phyloP scores from a whole-genome alignment of 2,329 filamentous ascomycete species.

The Fusarium sambucinum region DNA sequence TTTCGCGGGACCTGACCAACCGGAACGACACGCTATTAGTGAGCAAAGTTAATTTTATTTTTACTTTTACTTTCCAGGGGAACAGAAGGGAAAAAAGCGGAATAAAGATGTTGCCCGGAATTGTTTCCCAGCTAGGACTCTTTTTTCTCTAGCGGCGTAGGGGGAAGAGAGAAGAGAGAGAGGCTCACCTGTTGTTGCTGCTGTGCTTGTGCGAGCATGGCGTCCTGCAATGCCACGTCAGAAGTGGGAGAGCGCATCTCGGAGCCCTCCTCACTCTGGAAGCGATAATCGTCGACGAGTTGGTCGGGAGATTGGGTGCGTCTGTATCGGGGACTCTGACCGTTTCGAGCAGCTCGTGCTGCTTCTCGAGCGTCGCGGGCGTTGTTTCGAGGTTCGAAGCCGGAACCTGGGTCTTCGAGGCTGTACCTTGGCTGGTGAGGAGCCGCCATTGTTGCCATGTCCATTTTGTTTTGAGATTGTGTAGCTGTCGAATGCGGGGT shows the following conservation, averaged over 20 bases:
- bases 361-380: slow-evolving; percentile 46
- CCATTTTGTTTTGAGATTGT: neutral
- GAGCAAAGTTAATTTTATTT: slow-evolving; percentile 21
- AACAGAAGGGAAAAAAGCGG: neutral
- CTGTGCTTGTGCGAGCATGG: slow-evolving; percentile 48
- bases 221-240: slow-evolving; percentile 48
- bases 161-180: neutral
- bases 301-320: slow-evolving; percentile 45
- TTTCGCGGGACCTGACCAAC: slow-evolving; percentile 43
- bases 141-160: slow-evolving; percentile 1
- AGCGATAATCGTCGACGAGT: slow-evolving; percentile 43
- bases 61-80: neutral
- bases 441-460: slow-evolving; percentile 38
- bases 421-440: slow-evolving; percentile 37
- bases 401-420: slow-evolving; percentile 37
- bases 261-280: slow-evolving; percentile 38
- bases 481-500: neutral
- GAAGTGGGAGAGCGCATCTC: slow-evolving; percentile 46
- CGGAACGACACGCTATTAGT: slow-evolving; percentile 46
- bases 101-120: slow-evolving; percentile 28
- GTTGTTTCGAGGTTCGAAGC: slow-evolving; percentile 42
- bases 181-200: slow-evolving; percentile 45
- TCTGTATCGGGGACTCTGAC: slow-evolving; percentile 44
- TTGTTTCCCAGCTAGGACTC: neutral
- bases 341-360: slow-evolving; percentile 42